Evolutionary conservation across 2,329 filamentous ascomycete species (phyloP).

Genomic region (Epichloe festucae): DNA sequence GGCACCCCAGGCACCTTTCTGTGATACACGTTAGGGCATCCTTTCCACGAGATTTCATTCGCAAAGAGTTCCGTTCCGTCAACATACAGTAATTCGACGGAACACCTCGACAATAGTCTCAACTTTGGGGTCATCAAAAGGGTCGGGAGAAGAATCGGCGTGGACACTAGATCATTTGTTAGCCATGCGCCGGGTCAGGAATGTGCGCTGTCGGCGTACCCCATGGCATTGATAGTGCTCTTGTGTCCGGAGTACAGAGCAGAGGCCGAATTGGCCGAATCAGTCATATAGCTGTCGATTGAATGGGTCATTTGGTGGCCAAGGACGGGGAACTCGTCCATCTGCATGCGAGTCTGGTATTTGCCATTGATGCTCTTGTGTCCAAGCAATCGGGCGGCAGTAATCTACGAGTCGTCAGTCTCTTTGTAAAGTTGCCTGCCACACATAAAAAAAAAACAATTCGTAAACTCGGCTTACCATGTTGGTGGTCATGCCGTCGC

Average conservation of each 20-base stretch:
- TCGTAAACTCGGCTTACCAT: slow-evolving; percentile 32
- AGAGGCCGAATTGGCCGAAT: slow-evolving; percentile 74
- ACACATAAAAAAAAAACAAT: neutral
- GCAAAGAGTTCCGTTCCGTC: neutral
- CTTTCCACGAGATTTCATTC: neutral
- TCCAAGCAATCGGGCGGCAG: slow-evolving; percentile 65
- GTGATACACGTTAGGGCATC: neutral
- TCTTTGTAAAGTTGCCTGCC: no score
- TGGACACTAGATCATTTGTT: slow-evolving; percentile 39
- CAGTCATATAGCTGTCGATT: slow-evolving; percentile 73
- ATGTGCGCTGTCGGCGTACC: slow-evolving; percentile 24
- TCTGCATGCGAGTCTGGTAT: slow-evolving; percentile 60
- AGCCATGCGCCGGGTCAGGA: neutral
- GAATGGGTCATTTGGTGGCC: slow-evolving; percentile 87
- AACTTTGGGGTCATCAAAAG: slow-evolving; percentile 75
- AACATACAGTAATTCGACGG: slow-evolving; percentile 51
- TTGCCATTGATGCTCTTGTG: slow-evolving; percentile 78
- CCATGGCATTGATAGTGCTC: slow-evolving; percentile 69
- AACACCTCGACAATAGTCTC: slow-evolving; percentile 74
- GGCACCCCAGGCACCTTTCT: slow-evolving; percentile 45
- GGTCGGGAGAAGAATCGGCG: slow-evolving; percentile 58
- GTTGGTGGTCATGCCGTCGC: slow-evolving; percentile 61
- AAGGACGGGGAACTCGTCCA: slow-evolving; percentile 72
- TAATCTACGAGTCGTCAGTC: slow-evolving; percentile 32
- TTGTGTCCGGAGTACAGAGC: slow-evolving; percentile 77